Base-by-base conservation (phyloP, 2,329 filamentous ascomycete species). In the Taxawa tesnikishii region DNA sequence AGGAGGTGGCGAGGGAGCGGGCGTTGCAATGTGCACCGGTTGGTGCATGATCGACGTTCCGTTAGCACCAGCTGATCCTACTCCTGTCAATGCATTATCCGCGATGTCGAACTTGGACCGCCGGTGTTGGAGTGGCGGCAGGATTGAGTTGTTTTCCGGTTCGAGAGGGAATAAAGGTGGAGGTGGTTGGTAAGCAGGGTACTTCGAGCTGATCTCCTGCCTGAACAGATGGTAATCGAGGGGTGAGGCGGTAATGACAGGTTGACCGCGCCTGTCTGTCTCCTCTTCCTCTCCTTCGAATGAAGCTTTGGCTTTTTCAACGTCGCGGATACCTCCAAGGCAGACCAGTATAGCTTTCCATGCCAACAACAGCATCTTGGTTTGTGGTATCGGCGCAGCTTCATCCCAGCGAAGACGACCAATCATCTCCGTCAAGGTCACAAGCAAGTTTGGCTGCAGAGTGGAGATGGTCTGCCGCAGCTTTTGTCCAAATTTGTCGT, bases 11-110 rank as follows among this genome's bases (percentile, higher is more conserved):
- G 90, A 98, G 2, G 90, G 90, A 0, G 87, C 88, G 1, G 90
- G 90, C 1, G 90, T 98, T n/a, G 90, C 90, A 45, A 98, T 98
- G 54, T 98, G 90, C 5, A 98, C 88, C 5, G 90, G 84, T 49
- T 96, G 88, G 51, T 96, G 77, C 15, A 98, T 69, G 47, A 98
- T 96, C 0, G 87, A 94, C 8, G 57, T 56, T 12, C 54, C 60
- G 31, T 58, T 57, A 9, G 59, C 52, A 2, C 67, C 64, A 15
- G 65, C 59, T n/a, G n/a, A n/a, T 3, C 65, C 58, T 15, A 31
- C 15, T 4, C 32, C 35, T 15, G 36, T 36, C 5, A 29, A 24
- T 6, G 67, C 66, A 40, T 68, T 74, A 36, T 66, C 64, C 39
- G 75, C 67, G 23, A 29, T 26, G 21, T 40, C 31, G 25, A 57